A percentile compares a stretch with the other conserved stretches of the same genome.
Conservation (phyloP, 2,329 filamentous ascomycete genomes). For the Paracamarosporium sp. region DNA sequence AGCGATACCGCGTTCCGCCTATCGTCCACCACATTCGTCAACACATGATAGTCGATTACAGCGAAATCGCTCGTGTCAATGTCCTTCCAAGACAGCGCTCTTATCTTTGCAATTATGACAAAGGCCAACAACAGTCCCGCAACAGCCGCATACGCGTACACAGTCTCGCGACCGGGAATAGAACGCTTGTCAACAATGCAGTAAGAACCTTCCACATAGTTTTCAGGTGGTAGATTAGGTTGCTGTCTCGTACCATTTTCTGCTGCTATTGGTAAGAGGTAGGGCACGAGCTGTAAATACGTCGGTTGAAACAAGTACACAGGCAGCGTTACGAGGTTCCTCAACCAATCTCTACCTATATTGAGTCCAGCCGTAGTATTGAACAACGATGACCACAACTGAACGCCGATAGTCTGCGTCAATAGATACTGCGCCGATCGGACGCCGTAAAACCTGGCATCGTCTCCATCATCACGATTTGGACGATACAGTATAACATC, state of each 20-base stretch:
- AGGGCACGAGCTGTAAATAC: neutral
- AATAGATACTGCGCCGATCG: slow-evolving; percentile 19
- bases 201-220: slow-evolving; percentile 19
- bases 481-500: slow-evolving; percentile 20
- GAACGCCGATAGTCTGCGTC: slow-evolving; percentile 13
- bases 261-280: neutral
- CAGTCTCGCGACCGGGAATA: slow-evolving; percentile 17
- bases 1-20: neutral
- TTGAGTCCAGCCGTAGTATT: neutral
- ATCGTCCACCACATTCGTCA: slow-evolving; percentile 10
- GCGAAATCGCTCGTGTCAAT: slow-evolving; percentile 19
- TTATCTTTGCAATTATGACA: slow-evolving; percentile 12
- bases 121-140: slow-evolving; percentile 15
- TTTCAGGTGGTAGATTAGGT: slow-evolving; percentile 19
- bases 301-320: slow-evolving; percentile 23
- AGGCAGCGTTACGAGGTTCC: slow-evolving; percentile 17
- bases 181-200: slow-evolving; percentile 13
- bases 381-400: slow-evolving; percentile 16
- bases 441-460: slow-evolving; percentile 10
- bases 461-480: slow-evolving; percentile 1
- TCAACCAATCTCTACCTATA: slow-evolving; percentile 18
- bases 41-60: slow-evolving; percentile 16
- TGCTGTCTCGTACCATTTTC: slow-evolving; percentile 10
- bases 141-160: slow-evolving; percentile 19
- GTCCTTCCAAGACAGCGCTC: slow-evolving; percentile 5